Evolutionary conservation across 352 stramenopile species (phyloP).

Genomic region (Globisporangium parvum): DNA sequence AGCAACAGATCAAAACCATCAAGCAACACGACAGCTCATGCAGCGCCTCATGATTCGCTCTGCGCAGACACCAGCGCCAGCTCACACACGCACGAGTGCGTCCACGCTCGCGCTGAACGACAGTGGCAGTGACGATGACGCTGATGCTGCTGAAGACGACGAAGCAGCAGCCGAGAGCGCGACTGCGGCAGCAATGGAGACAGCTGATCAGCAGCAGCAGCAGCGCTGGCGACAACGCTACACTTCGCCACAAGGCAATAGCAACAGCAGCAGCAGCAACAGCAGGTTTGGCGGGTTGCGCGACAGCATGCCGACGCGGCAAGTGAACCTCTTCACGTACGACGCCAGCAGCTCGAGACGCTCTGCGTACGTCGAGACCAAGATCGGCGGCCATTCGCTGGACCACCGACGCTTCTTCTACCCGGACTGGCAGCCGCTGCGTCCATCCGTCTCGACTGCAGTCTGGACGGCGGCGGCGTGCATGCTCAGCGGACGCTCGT

Average conservation of each 20-base stretch:
- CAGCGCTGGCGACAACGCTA: no score
- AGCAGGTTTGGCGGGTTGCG: constrained; percentile 8
- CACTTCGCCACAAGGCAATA: neutral
- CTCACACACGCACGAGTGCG: no score
- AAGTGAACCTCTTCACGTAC: constrained; percentile 58
- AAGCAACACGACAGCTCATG: no score
- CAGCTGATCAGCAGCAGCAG: no score
- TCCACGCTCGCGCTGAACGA: no score
- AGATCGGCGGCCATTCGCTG: constrained; percentile 72
- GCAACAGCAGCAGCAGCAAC: neutral
- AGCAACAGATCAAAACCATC: no score
- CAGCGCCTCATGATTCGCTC: no score
- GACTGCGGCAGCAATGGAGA: no score
- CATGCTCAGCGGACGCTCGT: constrained; percentile 12
- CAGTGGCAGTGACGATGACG: no score
- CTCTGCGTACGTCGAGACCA: constrained; percentile 50
- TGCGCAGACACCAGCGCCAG: no score
- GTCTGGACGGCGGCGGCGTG: neutral
- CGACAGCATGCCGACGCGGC: constrained; percentile 21
- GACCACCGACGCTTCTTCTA: constrained; percentile 46
- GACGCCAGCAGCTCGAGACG: constrained; percentile 15
- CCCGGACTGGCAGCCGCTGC: neutral
- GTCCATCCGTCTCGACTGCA: constrained; percentile 11
- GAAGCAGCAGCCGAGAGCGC: no score
- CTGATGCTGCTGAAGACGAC: no score